These are phyloP conservation scores for Suhomyces taliae DNA, from an alignment of 1,139 yeast genomes.

Conservation along the genomic window DNA sequence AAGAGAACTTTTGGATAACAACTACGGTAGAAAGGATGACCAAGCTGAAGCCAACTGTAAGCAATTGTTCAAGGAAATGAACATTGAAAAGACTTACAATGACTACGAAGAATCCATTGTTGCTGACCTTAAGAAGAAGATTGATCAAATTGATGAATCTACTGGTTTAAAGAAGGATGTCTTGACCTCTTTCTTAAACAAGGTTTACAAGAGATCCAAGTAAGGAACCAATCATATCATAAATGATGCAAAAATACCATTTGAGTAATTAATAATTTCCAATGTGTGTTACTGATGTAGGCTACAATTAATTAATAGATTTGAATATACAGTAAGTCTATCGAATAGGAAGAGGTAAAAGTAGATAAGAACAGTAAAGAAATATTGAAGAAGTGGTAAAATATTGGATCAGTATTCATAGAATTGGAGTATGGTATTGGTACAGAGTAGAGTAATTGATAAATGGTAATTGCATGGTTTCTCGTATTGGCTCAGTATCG, in stretches of 20 bases:
- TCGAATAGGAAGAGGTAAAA: not conserved
- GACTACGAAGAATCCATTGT: constrained; percentile 84
- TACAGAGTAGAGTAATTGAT: no score
- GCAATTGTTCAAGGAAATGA: constrained; percentile 70
- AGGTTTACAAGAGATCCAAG: constrained; percentile 92
- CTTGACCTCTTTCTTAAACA: constrained; percentile 76
- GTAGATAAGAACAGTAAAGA: not conserved
- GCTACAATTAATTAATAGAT: not conserved
- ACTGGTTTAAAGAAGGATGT: constrained; percentile 91
- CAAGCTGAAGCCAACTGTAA: constrained; percentile 71
- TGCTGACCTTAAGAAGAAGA: constrained; percentile 59
- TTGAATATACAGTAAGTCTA: not conserved
- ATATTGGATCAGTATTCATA: no score
- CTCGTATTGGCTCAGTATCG: no score
- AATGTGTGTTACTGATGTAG: no score
- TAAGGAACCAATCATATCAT: constrained; percentile 27
- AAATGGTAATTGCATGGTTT: no score
- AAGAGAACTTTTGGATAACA: constrained; percentile 75
- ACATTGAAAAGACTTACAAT: constrained; percentile 67
- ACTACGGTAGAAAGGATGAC: constrained; percentile 84
- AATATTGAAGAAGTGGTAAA: no score
- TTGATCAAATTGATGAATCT: constrained; percentile 75
- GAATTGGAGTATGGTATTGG: no score
- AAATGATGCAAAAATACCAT: no score
- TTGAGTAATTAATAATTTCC: no score